Base-by-base conservation (phyloP, 352 stramenopile species). In the Phytophthora vignae region DNA sequence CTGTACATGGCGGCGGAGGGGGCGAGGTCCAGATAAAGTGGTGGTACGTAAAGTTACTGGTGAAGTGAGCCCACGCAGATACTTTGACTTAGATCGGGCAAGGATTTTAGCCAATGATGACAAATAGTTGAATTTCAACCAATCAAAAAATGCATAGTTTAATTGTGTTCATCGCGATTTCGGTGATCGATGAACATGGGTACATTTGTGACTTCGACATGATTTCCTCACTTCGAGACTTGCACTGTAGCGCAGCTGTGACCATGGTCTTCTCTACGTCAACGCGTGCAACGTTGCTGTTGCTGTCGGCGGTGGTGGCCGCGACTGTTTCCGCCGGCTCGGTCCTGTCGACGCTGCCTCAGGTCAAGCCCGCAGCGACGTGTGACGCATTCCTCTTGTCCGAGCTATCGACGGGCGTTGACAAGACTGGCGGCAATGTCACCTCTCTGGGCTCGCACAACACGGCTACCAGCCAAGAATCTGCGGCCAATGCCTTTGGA, bases 1-100 rank as follows among this genome's bases (percentile, higher is more conserved):
- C 81, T 87, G 78, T 92, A 91, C 84, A 90, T 91, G 58, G 38
- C 31, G 19, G 38, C 15, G 44, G 14, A n/a, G 44, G 60, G 42
- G 42, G 21, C 17, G 31, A 36, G 31, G 33, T 40, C n/a, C 38
- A 12, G 40, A 68, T 40, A 40, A 40, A 40, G 33, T 40, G 54
- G 33, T 60, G 50, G 21, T 15, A 38, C 21, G 14, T 48, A 48
- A 48, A 48, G 5, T 48, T 48, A 9, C 7, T 10, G 38, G 38
- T 4, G 40, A 48, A 48, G 40, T 48, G 40, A 48, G 21, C 40
- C 40, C 40, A 48, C 40, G 40, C 40, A 21, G 12, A 19, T 19
- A 48, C 40, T 48, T 48, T 48, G 15, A 48, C 40, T 48, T 48
- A 48, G 40, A 48, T 48, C 40, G 40, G 40, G 12, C 40, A 14